phyloP scores from a whole-genome alignment of 768 basidiomycete species.

The Boletus rex-veris region DNA sequence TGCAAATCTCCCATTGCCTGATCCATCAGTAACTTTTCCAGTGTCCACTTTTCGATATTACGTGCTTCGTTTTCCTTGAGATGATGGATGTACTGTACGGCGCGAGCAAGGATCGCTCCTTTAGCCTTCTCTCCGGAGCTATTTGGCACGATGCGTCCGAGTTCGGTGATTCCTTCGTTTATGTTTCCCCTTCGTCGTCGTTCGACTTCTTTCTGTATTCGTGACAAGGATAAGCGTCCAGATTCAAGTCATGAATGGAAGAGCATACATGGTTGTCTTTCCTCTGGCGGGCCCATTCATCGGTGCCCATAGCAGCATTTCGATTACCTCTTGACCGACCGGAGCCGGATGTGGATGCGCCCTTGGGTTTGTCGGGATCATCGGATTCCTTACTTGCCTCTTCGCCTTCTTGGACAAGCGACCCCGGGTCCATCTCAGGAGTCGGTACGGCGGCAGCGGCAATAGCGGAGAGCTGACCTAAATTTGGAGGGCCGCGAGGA shows the following conservation, averaged over 20 bases:
- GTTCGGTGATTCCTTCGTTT: slow-evolving; percentile 93
- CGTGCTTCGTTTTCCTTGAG: slow-evolving; percentile 88
- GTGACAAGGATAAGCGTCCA: not conserved
- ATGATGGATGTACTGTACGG: slow-evolving; percentile 89
- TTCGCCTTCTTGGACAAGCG: slow-evolving; percentile 17
- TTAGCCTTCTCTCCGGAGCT: slow-evolving; percentile 87
- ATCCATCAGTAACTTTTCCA: slow-evolving; percentile 90
- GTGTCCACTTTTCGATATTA: slow-evolving; percentile 91
- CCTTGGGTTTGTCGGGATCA: slow-evolving; percentile 23
- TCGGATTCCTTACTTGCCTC: slow-evolving; percentile 28
- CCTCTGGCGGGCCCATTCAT: slow-evolving; percentile 76
- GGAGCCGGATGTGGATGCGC: slow-evolving; percentile 29
- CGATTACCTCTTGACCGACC: slow-evolving; percentile 51
- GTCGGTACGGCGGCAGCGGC: slow-evolving; percentile 46
- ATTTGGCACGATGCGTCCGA: slow-evolving; percentile 84
- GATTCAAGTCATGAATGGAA: not conserved
- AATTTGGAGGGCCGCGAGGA: slow-evolving; percentile 62
- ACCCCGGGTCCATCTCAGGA: slow-evolving; percentile 14
- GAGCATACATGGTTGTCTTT: slow-evolving; percentile 76
- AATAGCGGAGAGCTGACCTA: slow-evolving; percentile 53
- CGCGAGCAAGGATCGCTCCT: slow-evolving; percentile 81
- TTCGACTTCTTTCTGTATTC: slow-evolving; percentile 91
- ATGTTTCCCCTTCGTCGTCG: slow-evolving; percentile 92
- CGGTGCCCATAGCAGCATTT: slow-evolving; percentile 61
- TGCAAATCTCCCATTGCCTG: slow-evolving; percentile 88